Conservation (phyloP, 2,329 filamentous ascomycete species). For the Chaetomiaceae sp. region DNA sequence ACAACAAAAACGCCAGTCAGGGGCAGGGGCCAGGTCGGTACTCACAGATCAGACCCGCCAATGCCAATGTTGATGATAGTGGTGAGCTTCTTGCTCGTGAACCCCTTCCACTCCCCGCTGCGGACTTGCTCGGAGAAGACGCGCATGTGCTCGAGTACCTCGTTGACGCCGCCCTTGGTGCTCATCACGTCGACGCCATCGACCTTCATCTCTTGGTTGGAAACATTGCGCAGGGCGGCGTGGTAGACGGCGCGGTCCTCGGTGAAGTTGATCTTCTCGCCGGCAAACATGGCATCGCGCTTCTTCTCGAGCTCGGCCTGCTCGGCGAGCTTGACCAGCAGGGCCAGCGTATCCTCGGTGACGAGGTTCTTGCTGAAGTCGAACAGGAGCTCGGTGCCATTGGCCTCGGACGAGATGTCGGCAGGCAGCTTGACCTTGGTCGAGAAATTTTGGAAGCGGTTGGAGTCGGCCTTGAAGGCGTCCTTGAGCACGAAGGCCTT, state of each 20-base stretch:
- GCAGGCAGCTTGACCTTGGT: conserved; percentile 78
- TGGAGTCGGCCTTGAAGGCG: conserved; percentile 79
- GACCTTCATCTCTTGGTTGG: conserved; percentile 67
- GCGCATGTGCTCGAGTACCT: conserved; percentile 94
- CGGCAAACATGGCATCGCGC: conserved; percentile 94
- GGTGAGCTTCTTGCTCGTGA: conserved; percentile 92
- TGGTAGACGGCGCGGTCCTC: conserved; percentile 96
- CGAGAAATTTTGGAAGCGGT: conserved; percentile 86
- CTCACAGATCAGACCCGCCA: conserved; percentile 94
- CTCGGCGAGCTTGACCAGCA: conserved; percentile 84
- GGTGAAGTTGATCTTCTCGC: conserved; percentile 99
- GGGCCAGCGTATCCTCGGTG: conserved; percentile 81
- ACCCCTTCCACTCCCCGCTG: conserved; percentile 94
- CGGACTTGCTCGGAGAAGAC: conserved; percentile 93
- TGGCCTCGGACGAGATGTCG: conserved; percentile 51
- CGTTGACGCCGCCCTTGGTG: conserved; percentile 79
- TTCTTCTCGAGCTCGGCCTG: conserved; percentile 89
- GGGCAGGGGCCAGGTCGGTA: conserved; percentile 20
- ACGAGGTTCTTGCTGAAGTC: conserved; percentile 99
- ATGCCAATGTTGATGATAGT: conserved; percentile 98
- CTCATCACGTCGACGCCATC: conserved; percentile 91
- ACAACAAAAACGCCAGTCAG: conserved; percentile 22
- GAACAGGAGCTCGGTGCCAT: conserved; percentile 78
- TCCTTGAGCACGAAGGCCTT: conserved; percentile 91
- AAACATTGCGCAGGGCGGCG: conserved; percentile 83